Evolutionary conservation across 306 rosid species (phyloP), one percentile per base, ranked within the genome.

Genomic region (Rosa persica): DNA sequence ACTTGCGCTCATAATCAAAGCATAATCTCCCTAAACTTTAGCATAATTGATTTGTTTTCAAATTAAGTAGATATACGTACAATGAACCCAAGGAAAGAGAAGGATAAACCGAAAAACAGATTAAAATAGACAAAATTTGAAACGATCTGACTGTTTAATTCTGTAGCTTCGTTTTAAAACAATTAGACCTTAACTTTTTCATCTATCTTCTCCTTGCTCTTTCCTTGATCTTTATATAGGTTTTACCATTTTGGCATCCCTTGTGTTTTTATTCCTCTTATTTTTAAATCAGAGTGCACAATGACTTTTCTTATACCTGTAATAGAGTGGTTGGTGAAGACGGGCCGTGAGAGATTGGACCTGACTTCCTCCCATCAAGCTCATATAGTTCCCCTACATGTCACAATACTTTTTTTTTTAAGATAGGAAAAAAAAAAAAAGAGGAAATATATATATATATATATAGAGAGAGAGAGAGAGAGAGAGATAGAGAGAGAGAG

Each of bases 361-460:
- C 89, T 0, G 85, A 78, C 84, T 91, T 91, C 77, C 97, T 89
- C 69, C 98, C 98, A 70, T 93, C 98, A 64, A 93, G 97, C 90
- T 93, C 98, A 77, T 91, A 93, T 64, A 93, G 93, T 52, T 83
- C 84, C 40, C 96, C 98, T 93, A 55, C 67, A 70, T 6, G 68
- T 62, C 38, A 15, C 3, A 62, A 62, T 13, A 58, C 27, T 62
- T 62, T 8, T 13, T 2, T 25, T 62, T 5, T 15, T 22, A 62
- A 62, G 12, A 51, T n/a, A 34, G 17, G 8, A 17, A 48, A 38
- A 52, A 54, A 83, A 67, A 4, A 6, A 54, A 6, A 52, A 17
- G 13, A 12, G 43, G 43, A 10, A 16, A n/a, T n/a, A n/a, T n/a
- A n/a, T n/a, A n/a, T n/a, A n/a, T n/a, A n/a, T n/a, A n/a, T n/a